Evolutionary conservation across 2,329 filamentous ascomycete genomes (phyloP).

Genomic region (Phaeosphaeriaceae sp.): DNA sequence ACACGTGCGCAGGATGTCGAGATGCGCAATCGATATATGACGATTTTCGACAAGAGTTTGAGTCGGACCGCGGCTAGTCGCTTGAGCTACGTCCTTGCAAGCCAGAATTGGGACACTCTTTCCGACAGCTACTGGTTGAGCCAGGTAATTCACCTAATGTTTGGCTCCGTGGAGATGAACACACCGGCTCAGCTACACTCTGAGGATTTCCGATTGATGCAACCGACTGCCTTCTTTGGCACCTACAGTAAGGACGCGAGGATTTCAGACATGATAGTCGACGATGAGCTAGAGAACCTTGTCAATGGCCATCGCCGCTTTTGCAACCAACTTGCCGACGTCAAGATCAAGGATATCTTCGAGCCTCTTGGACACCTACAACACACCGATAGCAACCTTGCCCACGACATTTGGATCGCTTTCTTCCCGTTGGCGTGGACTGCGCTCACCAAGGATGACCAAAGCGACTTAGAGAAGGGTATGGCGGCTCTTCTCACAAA

Average conservation of each 20-base stretch:
- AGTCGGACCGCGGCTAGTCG: constrained; percentile 91
- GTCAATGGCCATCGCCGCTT: constrained; percentile 83
- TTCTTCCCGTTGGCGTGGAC: constrained; percentile 96
- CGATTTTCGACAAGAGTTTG: constrained; percentile 92
- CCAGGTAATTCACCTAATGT: constrained; percentile 89
- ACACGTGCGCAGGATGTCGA: constrained; percentile 91
- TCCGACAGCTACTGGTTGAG: constrained; percentile 96
- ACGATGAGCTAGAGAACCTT: constrained; percentile 81
- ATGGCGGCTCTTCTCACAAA: constrained; percentile 91
- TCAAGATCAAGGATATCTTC: constrained; percentile 86
- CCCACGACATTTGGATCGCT: constrained; percentile 87
- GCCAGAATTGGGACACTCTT: constrained; percentile 96
- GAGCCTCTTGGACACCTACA: constrained; percentile 92
- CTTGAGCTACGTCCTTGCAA: constrained; percentile 84
- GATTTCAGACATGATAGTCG: constrained; percentile 70
- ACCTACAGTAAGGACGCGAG: constrained; percentile 74
- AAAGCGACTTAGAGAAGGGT: constrained; percentile 86
- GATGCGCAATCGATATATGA: constrained; percentile 96
- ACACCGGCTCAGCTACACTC: constrained; percentile 76
- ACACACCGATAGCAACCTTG: constrained; percentile 81
- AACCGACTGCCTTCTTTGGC: constrained; percentile 74
- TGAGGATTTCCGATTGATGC: constrained; percentile 82
- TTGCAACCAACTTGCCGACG: constrained; percentile 79
- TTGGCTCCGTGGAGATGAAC: constrained; percentile 89
- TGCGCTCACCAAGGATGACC: constrained; percentile 83